These are phyloP conservation scores for Lichtheimia ornata DNA, from an alignment of 371 early-diverging fungal genomes.

Conservation along the genomic window DNA sequence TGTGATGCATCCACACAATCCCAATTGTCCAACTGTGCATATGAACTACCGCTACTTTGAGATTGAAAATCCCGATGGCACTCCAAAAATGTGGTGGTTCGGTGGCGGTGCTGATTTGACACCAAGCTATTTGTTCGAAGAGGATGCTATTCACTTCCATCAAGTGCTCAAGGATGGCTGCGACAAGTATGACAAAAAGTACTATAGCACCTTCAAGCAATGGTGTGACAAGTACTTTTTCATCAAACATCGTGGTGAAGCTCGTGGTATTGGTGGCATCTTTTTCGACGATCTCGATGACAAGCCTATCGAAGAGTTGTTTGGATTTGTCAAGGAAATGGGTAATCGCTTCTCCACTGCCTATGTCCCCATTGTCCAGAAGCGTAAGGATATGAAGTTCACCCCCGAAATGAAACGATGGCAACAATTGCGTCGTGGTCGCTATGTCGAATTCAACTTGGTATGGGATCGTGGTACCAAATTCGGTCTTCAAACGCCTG, in stretches of 20 bases:
- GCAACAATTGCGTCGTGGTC: constrained; percentile 87
- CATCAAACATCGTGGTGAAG: constrained; percentile 76
- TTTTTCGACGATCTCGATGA: constrained; percentile 87
- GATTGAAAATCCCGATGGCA: constrained; percentile 61
- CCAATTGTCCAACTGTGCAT: constrained; percentile 94
- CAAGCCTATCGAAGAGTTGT: constrained; percentile 66
- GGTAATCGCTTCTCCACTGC: constrained; percentile 75
- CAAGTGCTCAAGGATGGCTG: constrained; percentile 76
- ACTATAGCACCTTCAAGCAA: constrained; percentile 77
- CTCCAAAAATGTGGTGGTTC: constrained; percentile 81
- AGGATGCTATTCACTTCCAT: constrained; percentile 84
- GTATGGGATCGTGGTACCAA: constrained; percentile 90
- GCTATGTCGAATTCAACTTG: constrained; percentile 90
- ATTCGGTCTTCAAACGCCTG: constrained; percentile 86
- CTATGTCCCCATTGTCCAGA: constrained; percentile 77
- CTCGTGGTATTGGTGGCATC: constrained; percentile 87
- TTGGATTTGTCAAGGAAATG: constrained; percentile 68
- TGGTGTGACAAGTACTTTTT: constrained; percentile 88
- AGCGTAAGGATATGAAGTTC: constrained; percentile 67
- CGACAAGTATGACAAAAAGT: constrained; percentile 67
- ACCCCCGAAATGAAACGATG: constrained; percentile 71
- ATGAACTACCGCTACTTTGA: constrained; percentile 98
- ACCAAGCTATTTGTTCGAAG: constrained; percentile 76
- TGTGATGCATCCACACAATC: constrained; percentile 95
- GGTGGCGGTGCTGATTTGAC: constrained; percentile 89